A percentile compares a stretch with the other conserved stretches of the same genome.
These are phyloP conservation scores for Botrytis deweyae DNA, from an alignment of 2,329 filamentous ascomycete genomes.

Conservation along the genomic window DNA sequence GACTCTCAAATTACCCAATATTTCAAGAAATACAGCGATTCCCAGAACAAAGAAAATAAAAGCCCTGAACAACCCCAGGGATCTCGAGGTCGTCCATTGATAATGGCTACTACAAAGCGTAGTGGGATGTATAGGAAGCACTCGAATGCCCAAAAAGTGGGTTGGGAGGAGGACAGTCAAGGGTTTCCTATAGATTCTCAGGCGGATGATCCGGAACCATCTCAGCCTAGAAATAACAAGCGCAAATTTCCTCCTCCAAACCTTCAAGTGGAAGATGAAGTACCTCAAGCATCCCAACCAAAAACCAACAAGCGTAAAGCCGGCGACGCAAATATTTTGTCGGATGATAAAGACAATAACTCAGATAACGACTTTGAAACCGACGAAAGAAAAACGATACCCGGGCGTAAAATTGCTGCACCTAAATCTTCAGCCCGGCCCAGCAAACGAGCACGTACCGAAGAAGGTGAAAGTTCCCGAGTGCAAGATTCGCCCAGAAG, in stretches of 20 bases:
- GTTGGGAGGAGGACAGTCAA: conserved; percentile 15
- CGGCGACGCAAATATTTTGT: neutral
- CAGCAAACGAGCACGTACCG: neutral
- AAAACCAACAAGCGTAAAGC: neutral
- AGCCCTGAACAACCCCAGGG: neutral
- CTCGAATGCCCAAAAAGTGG: neutral
- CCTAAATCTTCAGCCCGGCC: neutral
- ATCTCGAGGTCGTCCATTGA: neutral
- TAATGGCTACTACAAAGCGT: neutral
- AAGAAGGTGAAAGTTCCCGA: neutral
- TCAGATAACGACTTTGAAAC: conserved; percentile 33
- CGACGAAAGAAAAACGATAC: conserved; percentile 25
- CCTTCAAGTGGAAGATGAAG: neutral
- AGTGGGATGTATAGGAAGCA: neutral
- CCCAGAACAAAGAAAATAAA: conserved; percentile 39
- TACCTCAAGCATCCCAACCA: neutral
- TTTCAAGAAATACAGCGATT: conserved; percentile 24
- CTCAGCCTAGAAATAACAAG: conserved; percentile 13
- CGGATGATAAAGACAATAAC: neutral
- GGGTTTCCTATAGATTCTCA: conserved; percentile 4
- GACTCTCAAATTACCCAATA: neutral
- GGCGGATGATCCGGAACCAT: neutral
- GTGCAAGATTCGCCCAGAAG: neutral
- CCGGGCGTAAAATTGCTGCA: neutral
- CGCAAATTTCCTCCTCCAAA: conserved; percentile 12